These are phyloP conservation scores for Phaeodactylum tricornutum DNA, from an alignment of 108 stramenopile genomes.

Conservation along the genomic window DNA sequence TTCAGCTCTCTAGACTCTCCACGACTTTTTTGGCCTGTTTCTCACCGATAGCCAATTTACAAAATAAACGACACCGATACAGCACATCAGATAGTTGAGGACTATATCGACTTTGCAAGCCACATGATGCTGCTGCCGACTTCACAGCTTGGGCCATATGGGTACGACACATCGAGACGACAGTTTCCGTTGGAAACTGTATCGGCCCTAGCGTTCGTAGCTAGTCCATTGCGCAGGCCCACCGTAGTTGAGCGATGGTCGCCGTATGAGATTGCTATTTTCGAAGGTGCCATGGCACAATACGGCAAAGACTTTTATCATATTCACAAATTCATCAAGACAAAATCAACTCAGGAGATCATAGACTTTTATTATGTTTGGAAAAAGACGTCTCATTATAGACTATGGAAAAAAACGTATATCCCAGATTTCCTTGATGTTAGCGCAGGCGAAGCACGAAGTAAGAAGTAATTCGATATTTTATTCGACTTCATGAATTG, in stretches of 20 bases:
- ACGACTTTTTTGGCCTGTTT: background rate
- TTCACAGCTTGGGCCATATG: conserved; percentile 30
- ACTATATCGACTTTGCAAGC: conserved; percentile 37
- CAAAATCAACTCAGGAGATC: conserved; percentile 80
- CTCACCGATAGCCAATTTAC: background rate
- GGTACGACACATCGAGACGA: conserved; percentile 19
- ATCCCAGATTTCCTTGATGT: conserved; percentile 5
- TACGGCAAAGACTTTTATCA: conserved; percentile 79
- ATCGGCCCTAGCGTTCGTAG: conserved; percentile 33
- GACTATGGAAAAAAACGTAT: conserved; percentile 61
- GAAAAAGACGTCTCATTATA: conserved; percentile 94
- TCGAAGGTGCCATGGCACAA: conserved; percentile 70
- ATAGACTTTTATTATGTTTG: conserved; percentile 97
- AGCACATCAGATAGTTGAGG: conserved; percentile 43
- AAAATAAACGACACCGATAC: conserved; percentile 1
- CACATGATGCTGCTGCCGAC: conserved; percentile 15
- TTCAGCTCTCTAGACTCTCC: too few species aligned
- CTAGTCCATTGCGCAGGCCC: conserved; percentile 57
- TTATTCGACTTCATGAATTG: too few species aligned
- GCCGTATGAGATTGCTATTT: conserved; percentile 77
- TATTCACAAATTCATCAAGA: conserved; percentile 47
- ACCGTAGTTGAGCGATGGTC: conserved; percentile 80
- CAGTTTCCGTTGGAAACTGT: conserved; percentile 35
- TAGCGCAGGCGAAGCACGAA: conserved; percentile 1
- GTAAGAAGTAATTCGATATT: too few species aligned